Base-by-base conservation (phyloP, 1,284 basidiomycete species). In the Naganishia sp. region DNA sequence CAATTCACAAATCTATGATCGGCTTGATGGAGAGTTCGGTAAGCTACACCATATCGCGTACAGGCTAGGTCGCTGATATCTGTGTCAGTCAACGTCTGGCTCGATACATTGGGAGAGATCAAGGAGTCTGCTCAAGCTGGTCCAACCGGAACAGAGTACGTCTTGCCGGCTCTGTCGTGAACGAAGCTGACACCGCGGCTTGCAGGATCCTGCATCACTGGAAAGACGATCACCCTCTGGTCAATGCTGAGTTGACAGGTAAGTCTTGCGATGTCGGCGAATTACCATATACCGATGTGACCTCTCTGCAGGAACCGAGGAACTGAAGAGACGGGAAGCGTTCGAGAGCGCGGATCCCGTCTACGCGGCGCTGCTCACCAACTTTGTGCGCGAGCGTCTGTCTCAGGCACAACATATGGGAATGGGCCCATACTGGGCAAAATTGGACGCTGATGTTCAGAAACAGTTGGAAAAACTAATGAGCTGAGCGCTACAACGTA, bases 71-170 rank as follows among this genome's bases (percentile, higher is more conserved):
- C 13, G 13, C 35, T 39, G 7, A 6, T 6, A 23, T 54, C 23
- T 25, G 17, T 51, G n/a, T 17, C 65, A 69, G 90, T 91, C 79
- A 93, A 93, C 74, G 81, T 94, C 49, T 94, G 92, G 90, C 81
- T 92, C 54, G 92, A 94, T 72, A 91, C 94, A 5, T 88, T 94
- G 50, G 89, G 88, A 13, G 92, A 94, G 76, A 82, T 93, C 63
- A 89, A 87, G 73, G 90, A 93, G 76, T 86, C 86, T 0, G 79
- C 84, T 64, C 74, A 76, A 7, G 79, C 81, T 46, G 74, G 81
- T 39, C 54, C 66, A 0, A 66, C 66, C 10, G 72, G 70, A 3
- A 55, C 69, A 54, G 76, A 76, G 79, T 77, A 52, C 65, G 77
- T 68, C 25, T 25, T 17, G 15, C 55, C 6, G 15, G 15, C 39